Evolutionary conservation across 768 basidiomycete species (phyloP).

Genomic region (Leccinum sublutescens): DNA sequence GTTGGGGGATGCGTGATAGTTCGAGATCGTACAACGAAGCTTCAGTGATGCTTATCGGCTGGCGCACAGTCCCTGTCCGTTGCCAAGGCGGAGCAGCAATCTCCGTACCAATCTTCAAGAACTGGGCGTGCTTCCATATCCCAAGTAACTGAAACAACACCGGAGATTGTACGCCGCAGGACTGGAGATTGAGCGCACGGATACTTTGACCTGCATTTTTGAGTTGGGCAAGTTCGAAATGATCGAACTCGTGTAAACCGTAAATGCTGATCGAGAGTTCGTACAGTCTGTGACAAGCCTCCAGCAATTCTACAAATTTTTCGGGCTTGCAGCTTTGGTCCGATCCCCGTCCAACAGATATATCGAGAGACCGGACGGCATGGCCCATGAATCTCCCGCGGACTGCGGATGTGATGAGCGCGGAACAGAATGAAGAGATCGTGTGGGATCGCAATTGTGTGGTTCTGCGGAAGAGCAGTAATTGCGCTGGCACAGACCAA

Average conservation of each 20-base stretch:
- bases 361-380: slow-evolving; percentile 23
- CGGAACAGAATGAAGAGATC: slow-evolving; percentile 16
- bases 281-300: slow-evolving; percentile 34
- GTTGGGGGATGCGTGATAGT: slow-evolving; percentile 35
- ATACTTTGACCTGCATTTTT: slow-evolving; percentile 23
- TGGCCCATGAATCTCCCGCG: slow-evolving; percentile 16
- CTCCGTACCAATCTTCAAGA: slow-evolving; percentile 39
- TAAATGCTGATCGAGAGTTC: slow-evolving; percentile 29
- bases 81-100: slow-evolving; percentile 36
- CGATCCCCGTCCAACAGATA: slow-evolving; percentile 13
- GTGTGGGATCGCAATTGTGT: slow-evolving; percentile 2
- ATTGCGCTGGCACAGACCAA: slow-evolving; percentile 30
- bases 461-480: slow-evolving; percentile 29
- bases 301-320: slow-evolving; percentile 18
- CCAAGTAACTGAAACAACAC: slow-evolving; percentile 42
- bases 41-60: neutral
- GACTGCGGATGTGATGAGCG: slow-evolving; percentile 14
- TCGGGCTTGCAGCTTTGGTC: slow-evolving; percentile 9
- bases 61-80: slow-evolving; percentile 11
- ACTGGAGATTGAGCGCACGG: slow-evolving; percentile 33
- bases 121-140: slow-evolving; percentile 37
- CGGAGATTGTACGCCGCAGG: slow-evolving; percentile 42
- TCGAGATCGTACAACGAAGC: slow-evolving; percentile 41
- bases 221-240: slow-evolving; percentile 27
- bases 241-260: slow-evolving; percentile 31